These are phyloP conservation scores for Penicillium sp. DNA, from an alignment of 2,329 filamentous ascomycete species.

Conservation along the genomic window DNA sequence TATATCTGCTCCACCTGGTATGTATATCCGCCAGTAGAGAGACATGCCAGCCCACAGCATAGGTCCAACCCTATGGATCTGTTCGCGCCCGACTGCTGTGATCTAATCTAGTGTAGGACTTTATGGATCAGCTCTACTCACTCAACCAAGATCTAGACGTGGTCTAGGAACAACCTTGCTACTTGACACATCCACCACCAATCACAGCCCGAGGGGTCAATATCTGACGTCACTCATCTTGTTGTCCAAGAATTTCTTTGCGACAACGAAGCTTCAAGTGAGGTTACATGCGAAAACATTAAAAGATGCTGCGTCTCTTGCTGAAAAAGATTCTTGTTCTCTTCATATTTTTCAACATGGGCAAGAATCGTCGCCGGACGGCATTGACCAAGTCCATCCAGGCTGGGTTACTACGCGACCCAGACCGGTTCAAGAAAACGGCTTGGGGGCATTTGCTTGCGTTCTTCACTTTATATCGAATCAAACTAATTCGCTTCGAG, in stretches of 20 bases:
- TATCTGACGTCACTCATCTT: constrained; percentile 16
- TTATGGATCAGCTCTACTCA: too few species aligned
- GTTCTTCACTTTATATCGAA: constrained; percentile 57
- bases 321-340: too few species aligned
- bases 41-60: too few species aligned
- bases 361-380: constrained; percentile 22
- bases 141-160: not conserved
- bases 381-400: constrained; percentile 36
- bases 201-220: not conserved
- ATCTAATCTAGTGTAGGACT: too few species aligned
- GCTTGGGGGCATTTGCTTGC: constrained; percentile 50
- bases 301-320: not conserved
- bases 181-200: not conserved
- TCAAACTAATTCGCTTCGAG: constrained; percentile 51
- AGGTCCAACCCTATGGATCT: too few species aligned
- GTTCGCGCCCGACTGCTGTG: too few species aligned
- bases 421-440: constrained; percentile 27
- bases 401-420: constrained; percentile 31
- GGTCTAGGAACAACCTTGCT: not conserved
- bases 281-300: not conserved
- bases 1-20: too few species aligned
- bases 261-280: constrained; percentile 9
- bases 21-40: too few species aligned
- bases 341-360: constrained; percentile 16
- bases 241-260: not conserved